Evolutionary conservation across 305 asterid genomes (phyloP), one percentile per base, ranked within the genome.

Genomic region (Fraxinus angustifolia): DNA sequence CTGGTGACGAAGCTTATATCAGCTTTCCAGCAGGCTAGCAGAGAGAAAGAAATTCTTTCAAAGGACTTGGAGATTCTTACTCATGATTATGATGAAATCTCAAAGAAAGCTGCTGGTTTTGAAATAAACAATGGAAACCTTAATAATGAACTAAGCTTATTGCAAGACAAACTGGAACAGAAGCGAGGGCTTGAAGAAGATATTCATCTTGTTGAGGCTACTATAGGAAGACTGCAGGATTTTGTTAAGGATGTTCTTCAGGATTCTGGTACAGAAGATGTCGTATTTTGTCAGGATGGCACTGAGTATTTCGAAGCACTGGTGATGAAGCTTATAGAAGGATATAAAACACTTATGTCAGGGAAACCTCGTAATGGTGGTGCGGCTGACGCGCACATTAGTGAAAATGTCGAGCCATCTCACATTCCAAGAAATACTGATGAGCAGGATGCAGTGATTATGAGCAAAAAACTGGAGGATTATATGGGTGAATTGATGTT

Each of bases 401-500:
- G 80, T 82, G 91, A 86, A 74, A 84, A 79, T 67, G 91, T 12
- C 58, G 85, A 85, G 84, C 80, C 71, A 68, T 35, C 89, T 82
- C 84, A 74, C 21, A 58, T 71, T 85, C 82, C 89, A 70, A 83
- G 90, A 76, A 90, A 77, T 75, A 50, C 70, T 78, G 92, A 88
- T 76, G 86, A 82, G 85, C 88, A 79, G 87, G 88, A 90, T 83
- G 80, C 87, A 33, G 85, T 4, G 60, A 82, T 82, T 76, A 81
- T 92, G 84, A 87, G 79, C 87, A 89, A 82, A 85, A 85, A 85
- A 88, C 87, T 93, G 86, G 96, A 89, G 85, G 93, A 88, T 84
- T 82, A 86, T 77, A 53, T 88, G 78, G 88, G 84, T 79, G 93
- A 96, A 80, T 73, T 90, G 85, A 38, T 82, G 84, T 74, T 35